Evolutionary conservation across 2,329 filamentous ascomycete genomes (phyloP).

Genomic region (Xylaria sp.): DNA sequence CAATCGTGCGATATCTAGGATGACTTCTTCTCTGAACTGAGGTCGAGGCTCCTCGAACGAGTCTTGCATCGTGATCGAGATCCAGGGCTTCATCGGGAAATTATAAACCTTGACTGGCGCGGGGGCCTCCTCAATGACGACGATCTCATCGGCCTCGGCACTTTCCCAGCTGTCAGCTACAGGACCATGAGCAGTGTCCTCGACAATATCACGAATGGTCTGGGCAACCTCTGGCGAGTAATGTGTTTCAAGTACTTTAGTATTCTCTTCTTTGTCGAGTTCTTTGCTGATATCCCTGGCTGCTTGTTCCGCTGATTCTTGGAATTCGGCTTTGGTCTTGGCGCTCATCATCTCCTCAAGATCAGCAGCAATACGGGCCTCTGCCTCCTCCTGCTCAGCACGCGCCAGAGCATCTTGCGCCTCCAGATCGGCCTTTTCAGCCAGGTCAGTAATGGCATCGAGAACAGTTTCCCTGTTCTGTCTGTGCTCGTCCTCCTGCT

Average conservation of each 20-base stretch:
- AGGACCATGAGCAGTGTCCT: conserved; percentile 62
- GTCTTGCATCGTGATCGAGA: conserved; percentile 78
- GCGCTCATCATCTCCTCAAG: conserved; percentile 56
- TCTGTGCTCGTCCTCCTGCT: conserved; percentile 30
- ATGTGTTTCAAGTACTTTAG: conserved; percentile 58
- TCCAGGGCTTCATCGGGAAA: conserved; percentile 96
- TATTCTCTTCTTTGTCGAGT: conserved; percentile 60
- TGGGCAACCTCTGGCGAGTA: conserved; percentile 59
- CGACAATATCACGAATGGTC: conserved; percentile 55
- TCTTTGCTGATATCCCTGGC: conserved; percentile 58
- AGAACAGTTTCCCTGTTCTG: conserved; percentile 69
- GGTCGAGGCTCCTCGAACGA: conserved; percentile 59
- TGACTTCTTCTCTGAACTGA: conserved; percentile 75
- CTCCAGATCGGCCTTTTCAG: conserved; percentile 55
- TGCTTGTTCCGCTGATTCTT: conserved; percentile 54
- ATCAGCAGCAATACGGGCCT: conserved; percentile 55
- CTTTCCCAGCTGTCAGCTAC: conserved; percentile 93
- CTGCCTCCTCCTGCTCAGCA: conserved; percentile 56
- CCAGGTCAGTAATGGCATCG: conserved; percentile 71
- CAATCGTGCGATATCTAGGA: conserved; percentile 90
- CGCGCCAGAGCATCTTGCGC: conserved; percentile 70
- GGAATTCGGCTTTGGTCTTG: conserved; percentile 60
- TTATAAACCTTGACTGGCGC: conserved; percentile 82
- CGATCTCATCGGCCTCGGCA: conserved; percentile 73
- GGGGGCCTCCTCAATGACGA: conserved; percentile 69